Conservation (phyloP, 2,329 filamentous ascomycete genomes). For the Alternaria alternata region DNA sequence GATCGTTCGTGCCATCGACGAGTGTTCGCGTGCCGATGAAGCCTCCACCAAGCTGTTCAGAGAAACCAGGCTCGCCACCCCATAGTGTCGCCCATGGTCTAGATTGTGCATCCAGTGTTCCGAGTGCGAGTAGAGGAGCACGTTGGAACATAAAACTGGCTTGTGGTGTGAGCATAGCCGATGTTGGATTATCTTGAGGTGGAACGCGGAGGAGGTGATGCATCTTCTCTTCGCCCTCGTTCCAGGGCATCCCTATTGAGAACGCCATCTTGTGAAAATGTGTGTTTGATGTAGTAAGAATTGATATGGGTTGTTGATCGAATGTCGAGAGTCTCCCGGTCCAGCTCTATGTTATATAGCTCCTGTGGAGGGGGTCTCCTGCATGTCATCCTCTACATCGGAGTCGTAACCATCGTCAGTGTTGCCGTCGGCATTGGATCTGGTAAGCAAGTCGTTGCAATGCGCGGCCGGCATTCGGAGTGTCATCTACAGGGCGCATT, state of each 20-base stretch:
- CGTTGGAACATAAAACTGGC: constrained; percentile 68
- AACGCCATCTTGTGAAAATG: constrained; percentile 49
- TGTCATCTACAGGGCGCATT: constrained; percentile 1
- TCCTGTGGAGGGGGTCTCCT: not conserved
- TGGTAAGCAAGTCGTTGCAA: not conserved
- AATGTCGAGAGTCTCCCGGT: not conserved
- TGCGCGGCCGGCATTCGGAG: not conserved
- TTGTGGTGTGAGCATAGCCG: constrained; percentile 67
- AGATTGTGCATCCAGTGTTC: constrained; percentile 70
- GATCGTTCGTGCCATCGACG: constrained; percentile 71
- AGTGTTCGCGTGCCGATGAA: constrained; percentile 70
- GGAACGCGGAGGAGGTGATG: constrained; percentile 69
- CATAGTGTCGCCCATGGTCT: constrained; percentile 80
- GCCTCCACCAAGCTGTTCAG: constrained; percentile 66
- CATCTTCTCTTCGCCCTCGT: constrained; percentile 72
- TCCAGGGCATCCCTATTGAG: constrained; percentile 61
- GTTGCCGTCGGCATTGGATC: not conserved
- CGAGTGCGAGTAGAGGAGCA: constrained; percentile 75
- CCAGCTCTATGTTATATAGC: not conserved
- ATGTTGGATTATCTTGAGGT: constrained; percentile 70
- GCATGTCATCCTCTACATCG: not conserved
- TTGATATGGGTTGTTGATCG: not conserved
- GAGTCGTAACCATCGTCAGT: not conserved
- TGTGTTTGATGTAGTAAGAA: not conserved
- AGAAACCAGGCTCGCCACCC: constrained; percentile 77